Percentiles rank a stretch among this genome's conserved stretches.
Evolutionary conservation across 2,329 filamentous ascomycete genomes (phyloP).

Genomic region (Plectosphaerella sp.): DNA sequence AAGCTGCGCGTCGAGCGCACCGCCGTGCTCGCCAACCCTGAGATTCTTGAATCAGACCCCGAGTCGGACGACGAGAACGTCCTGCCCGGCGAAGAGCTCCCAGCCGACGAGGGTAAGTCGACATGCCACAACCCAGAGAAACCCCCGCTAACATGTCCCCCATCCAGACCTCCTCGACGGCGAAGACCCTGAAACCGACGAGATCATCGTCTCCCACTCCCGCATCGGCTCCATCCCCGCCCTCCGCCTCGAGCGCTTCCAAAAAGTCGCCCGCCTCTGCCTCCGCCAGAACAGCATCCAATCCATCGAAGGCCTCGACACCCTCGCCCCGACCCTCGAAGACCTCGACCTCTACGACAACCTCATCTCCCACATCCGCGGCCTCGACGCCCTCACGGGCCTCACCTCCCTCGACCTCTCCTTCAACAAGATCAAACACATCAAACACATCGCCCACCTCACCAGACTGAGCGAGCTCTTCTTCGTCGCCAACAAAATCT

Average conservation of each 20-base stretch:
- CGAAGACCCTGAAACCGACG: slow-evolving; percentile 59
- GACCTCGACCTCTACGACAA: slow-evolving; percentile 98
- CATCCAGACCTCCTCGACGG: slow-evolving; percentile 55
- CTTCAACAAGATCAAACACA: slow-evolving; percentile 99
- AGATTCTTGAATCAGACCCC: slow-evolving; percentile 70
- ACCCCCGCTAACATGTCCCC: slow-evolving; percentile 7
- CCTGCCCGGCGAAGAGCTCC: slow-evolving; percentile 68
- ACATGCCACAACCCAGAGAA: background rate
- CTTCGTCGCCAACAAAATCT: slow-evolving; percentile 93
- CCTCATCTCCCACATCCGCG: slow-evolving; percentile 79
- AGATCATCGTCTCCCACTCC: slow-evolving; percentile 87
- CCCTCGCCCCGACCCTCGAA: slow-evolving; percentile 61
- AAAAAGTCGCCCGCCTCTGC: slow-evolving; percentile 70
- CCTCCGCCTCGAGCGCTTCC: slow-evolving; percentile 80
- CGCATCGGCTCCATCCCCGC: slow-evolving; percentile 74
- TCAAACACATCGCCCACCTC: slow-evolving; percentile 80
- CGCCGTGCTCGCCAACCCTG: slow-evolving; percentile 68
- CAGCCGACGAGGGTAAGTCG: slow-evolving; percentile 69
- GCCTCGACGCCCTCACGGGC: slow-evolving; percentile 71
- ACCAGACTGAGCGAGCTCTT: slow-evolving; percentile 77
- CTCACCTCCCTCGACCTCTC: slow-evolving; percentile 82
- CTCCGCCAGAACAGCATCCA: slow-evolving; percentile 90
- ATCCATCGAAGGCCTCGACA: slow-evolving; percentile 68
- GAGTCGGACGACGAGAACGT: slow-evolving; percentile 72
- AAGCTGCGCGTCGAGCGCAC: slow-evolving; percentile 73